Conservation (phyloP, 129 eudicot genomes). For the Deinandra increscens region DNA sequence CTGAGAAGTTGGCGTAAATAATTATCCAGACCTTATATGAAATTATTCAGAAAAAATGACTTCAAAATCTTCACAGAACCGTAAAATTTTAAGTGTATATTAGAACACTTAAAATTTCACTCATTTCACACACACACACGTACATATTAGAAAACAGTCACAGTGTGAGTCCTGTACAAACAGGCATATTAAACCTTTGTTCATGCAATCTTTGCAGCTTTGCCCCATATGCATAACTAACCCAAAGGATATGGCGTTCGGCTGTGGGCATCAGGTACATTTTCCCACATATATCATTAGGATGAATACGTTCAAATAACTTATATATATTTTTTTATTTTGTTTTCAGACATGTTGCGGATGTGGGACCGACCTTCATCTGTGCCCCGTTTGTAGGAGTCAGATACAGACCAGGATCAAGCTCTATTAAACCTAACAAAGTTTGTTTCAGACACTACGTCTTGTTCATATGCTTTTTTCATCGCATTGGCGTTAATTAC, state of each 20-base stretch:
- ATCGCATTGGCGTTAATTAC: neutral
- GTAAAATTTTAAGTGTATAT: neutral
- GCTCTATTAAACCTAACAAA: conserved; percentile 48
- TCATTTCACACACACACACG: no score
- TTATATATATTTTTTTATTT: neutral
- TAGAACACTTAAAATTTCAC: no score
- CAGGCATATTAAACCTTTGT: neutral
- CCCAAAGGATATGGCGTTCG: conserved; percentile 81
- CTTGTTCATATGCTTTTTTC: conserved; percentile 22
- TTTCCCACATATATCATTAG: conserved; percentile 1
- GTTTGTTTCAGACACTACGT: neutral
- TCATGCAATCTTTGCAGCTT: conserved; percentile 44
- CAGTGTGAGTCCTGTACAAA: neutral
- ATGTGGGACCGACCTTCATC: conserved; percentile 70
- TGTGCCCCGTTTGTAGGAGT: conserved; percentile 79
- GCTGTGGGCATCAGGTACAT: conserved; percentile 92
- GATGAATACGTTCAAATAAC: neutral
- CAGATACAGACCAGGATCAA: conserved; percentile 69
- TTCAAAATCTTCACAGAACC: neutral
- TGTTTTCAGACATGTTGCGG: conserved; percentile 77
- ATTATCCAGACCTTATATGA: no score
- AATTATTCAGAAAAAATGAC: no score
- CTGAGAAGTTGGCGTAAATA: no score
- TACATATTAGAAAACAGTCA: no score
- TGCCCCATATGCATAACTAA: conserved; percentile 78